Base-by-base conservation (phyloP, 1,139 yeast species). In the Sugiyamaella sp. region DNA sequence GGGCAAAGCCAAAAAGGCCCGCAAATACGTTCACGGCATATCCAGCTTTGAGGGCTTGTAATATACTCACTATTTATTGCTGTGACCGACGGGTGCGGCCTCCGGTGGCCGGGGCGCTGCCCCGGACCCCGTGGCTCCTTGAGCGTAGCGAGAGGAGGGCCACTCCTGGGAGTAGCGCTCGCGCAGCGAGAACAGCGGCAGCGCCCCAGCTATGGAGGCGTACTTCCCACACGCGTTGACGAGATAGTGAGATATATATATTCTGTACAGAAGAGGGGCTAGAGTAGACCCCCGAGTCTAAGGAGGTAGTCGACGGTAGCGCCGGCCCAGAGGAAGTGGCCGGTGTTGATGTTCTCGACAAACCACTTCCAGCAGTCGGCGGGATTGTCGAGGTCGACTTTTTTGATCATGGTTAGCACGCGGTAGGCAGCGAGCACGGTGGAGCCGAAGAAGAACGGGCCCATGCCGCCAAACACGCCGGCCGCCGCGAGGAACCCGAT, bases 301-400 rank as follows among this genome's bases (percentile, higher is more conserved):
- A 81, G 68, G 38, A 84, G 56, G 69, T 90, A 93, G 69, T 93
- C 98, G 47, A 84, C 65, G 42, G 86, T 66, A 63, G 90, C 81
- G 8, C 97, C 98, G 29, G 78, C 74, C 77, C 90, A 85, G 60
- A 93, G 77, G 50, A 82, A 80, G 63, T 86, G 80, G 1, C 98
- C 99, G 3, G 96, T 88, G 57, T 77, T 77, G 62, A 91, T 86
- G 70, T 91, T 93, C 43, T 83, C 81, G 14, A 78, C 77, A 69
- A 93, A 93, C 69, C 85, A 82, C 52, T 76, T 74, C 93, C 97
- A 89, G 71, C 99, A 93, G 65, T 84, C 80, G 35, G 72, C 76
- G 20, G 97, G 96, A 62, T 82, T 75, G 68, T 93, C 88, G 54
- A 91, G 77, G 66, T 93, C 80, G 6, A 91, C 97, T 17, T 74